Conservation (phyloP, 2,329 filamentous ascomycete genomes). For the Hymenotorrendiella dingleyae region DNA sequence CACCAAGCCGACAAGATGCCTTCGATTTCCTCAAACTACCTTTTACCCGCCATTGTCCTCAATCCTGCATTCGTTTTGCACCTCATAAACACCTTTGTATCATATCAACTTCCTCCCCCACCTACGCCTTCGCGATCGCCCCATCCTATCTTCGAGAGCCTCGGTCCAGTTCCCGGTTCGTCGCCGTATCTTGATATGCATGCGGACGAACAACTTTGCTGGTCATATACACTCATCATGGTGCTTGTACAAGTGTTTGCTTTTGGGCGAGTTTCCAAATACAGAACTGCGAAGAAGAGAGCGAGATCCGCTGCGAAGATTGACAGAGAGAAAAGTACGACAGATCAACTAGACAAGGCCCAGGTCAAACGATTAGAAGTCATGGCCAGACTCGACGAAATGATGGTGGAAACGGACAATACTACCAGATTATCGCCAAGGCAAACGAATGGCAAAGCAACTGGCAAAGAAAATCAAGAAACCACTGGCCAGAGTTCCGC, state of each 20-base stretch:
- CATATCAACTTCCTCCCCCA: conserved; percentile 29
- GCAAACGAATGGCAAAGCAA: not conserved
- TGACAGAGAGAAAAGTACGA: conserved; percentile 11
- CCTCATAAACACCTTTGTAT: conserved; percentile 34
- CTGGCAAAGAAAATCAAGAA: not conserved
- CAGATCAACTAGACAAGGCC: conserved; percentile 1
- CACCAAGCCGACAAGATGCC: conserved; percentile 21
- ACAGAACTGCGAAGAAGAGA: conserved; percentile 19
- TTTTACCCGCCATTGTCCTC: conserved; percentile 33
- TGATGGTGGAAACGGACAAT: not conserved
- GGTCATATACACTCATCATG: conserved; percentile 35
- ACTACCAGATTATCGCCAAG: not conserved
- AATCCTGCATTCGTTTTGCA: conserved; percentile 36
- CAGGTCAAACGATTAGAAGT: not conserved
- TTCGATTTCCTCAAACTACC: conserved; percentile 25
- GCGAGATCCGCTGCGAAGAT: conserved; percentile 18
- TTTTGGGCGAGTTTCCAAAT: conserved; percentile 29
- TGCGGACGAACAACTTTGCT: conserved; percentile 33
- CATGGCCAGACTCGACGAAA: not conserved
- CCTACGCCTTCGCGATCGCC: conserved; percentile 24
- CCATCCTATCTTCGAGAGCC: conserved; percentile 25
- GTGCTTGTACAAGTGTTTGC: conserved; percentile 33
- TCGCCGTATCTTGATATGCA: conserved; percentile 33
- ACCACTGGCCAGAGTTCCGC: not conserved
- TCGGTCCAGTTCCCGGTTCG: conserved; percentile 27